phyloP scores from a whole-genome alignment of 176 grass and related monocot genomes.

The Coix lacrymajobi region DNA sequence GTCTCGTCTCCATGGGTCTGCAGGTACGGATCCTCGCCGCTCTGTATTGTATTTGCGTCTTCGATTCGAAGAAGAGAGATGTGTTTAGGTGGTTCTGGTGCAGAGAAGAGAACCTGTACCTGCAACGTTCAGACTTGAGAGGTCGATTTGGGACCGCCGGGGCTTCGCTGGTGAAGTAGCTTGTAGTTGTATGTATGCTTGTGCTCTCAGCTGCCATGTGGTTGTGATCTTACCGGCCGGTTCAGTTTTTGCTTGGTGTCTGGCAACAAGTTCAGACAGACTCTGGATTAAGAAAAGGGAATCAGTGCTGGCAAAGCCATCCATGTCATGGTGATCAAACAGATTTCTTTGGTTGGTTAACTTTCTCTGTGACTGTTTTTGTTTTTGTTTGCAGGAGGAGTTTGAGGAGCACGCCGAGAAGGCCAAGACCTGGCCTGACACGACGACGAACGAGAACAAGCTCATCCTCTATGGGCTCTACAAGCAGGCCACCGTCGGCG shows the following conservation, averaged over 20 bases:
- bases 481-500: slow-evolving; percentile 66
- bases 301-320: background rate
- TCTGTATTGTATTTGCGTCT: background rate
- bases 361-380: background rate
- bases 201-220: background rate
- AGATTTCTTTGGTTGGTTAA: background rate
- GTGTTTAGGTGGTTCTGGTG: background rate
- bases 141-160: background rate
- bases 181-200: background rate
- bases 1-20: slow-evolving; percentile 6
- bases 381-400: slow-evolving; percentile 40
- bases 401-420: slow-evolving; percentile 68
- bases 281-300: no score
- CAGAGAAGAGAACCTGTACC: no score
- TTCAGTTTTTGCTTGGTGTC: background rate
- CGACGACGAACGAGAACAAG: slow-evolving; percentile 47
- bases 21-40: background rate
- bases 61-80: background rate
- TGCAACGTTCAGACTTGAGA: background rate
- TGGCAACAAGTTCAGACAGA: background rate
- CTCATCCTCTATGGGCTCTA: slow-evolving; percentile 69
- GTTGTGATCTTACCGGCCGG: background rate
- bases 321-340: background rate
- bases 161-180: background rate
- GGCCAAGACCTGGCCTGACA: slow-evolving; percentile 62